Percentiles rank a stretch among this genome's conserved stretches.
Conservation (phyloP, 495 filamentous ascomycete genomes). For the Usnea hakonensis region DNA sequence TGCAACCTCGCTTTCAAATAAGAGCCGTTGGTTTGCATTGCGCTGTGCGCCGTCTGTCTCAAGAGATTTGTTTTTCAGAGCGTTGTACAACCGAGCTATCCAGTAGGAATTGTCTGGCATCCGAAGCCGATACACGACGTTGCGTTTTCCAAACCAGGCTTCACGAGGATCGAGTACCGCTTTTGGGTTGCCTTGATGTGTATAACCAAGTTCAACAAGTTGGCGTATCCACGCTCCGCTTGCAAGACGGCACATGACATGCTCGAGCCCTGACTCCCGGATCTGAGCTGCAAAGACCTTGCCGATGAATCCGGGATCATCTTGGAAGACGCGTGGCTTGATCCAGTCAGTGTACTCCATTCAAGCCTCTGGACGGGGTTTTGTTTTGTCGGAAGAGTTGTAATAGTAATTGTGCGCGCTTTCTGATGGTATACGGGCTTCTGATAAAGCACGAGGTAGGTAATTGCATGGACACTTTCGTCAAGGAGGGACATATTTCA, state of each 20-base stretch:
- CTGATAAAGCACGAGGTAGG: too few relatives aligned
- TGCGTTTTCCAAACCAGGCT: neutral
- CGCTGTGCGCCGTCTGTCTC: neutral
- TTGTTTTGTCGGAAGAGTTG: neutral
- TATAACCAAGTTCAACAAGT: neutral
- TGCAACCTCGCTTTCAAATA: conserved; percentile 1
- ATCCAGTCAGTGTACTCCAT: conserved; percentile 5
- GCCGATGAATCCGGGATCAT: conserved; percentile 1
- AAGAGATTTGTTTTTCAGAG: neutral
- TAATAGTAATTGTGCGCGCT: too few relatives aligned
- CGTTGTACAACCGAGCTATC: neutral
- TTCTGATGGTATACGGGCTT: too few relatives aligned
- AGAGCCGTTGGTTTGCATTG: neutral
- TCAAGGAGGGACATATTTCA: too few relatives aligned
- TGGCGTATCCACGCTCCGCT: neutral
- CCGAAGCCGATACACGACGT: neutral
- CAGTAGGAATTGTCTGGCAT: neutral
- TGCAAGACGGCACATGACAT: neutral
- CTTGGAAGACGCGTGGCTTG: neutral
- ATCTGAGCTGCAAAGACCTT: conserved; percentile 1
- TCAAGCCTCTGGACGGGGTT: too few relatives aligned
- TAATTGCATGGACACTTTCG: too few relatives aligned
- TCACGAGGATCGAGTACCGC: neutral
- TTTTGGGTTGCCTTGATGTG: neutral
- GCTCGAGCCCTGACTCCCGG: neutral